Conservation (phyloP, 139 green algal genomes). For the Chlamydomonas sp. region DNA sequence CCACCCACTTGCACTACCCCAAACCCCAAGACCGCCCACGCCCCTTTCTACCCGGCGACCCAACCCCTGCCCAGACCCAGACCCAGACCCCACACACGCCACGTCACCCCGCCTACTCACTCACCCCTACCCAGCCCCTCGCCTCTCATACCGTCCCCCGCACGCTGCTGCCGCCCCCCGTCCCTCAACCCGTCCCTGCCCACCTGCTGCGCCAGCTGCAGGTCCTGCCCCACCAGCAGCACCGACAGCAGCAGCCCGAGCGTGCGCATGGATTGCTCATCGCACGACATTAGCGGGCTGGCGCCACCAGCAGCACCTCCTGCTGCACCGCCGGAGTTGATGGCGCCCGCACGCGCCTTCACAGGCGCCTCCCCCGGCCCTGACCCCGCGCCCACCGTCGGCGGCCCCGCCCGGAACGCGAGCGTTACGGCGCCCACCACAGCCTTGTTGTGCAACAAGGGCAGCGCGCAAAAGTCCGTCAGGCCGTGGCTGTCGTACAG, state of each 20-base stretch:
- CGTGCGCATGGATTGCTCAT: constrained; percentile 18
- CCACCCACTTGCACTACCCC: no score
- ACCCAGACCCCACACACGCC: no score
- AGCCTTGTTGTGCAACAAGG: constrained; percentile 9
- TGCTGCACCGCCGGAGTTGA: not conserved
- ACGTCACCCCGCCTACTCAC: no score
- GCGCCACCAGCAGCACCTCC: not conserved
- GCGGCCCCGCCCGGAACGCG: not conserved
- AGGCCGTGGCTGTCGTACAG: not conserved
- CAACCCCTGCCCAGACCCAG: no score
- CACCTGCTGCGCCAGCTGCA: constrained; percentile 28
- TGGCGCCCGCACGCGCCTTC: not conserved
- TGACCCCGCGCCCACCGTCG: not conserved
- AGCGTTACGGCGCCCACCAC: constrained; percentile 17
- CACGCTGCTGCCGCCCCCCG: no score
- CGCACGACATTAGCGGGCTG: not conserved
- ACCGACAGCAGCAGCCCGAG: constrained; percentile 25
- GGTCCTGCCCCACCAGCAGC: constrained; percentile 1
- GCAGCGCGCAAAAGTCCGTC: constrained; percentile 24
- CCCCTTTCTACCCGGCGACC: no score
- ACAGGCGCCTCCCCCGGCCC: not conserved
- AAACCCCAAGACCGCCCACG: no score
- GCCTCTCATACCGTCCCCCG: no score
- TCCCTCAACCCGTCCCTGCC: no score
- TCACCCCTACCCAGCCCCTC: no score